Percentiles rank a stretch among this genome's conserved stretches.
Evolutionary conservation across 176 grass and related monocot species (phyloP).

Genomic region (Areca catechu): DNA sequence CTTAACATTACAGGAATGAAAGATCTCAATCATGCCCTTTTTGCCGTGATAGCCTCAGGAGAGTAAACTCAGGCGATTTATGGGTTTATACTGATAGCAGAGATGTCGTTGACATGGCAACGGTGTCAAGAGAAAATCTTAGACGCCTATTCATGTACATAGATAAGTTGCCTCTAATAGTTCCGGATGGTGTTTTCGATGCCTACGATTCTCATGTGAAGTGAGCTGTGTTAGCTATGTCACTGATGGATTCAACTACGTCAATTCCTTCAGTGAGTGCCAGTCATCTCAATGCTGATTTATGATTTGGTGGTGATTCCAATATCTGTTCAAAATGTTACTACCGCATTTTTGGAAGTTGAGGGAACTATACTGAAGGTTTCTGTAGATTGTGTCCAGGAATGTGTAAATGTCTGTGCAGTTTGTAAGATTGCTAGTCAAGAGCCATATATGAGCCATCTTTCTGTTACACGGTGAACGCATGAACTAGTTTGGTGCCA

Average conservation of each 20-base stretch:
- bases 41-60: conserved; percentile 61
- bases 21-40: conserved; percentile 68
- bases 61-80: conserved; percentile 40
- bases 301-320: neutral
- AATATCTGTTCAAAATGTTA: no score
- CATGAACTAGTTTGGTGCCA: no score
- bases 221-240: conserved; percentile 3
- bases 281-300: neutral
- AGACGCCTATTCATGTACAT: conserved; percentile 71
- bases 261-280: conserved; percentile 2
- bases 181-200: conserved; percentile 57
- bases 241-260: no score
- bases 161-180: conserved; percentile 63
- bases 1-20: conserved; percentile 34
- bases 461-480: no score
- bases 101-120: conserved; percentile 58
- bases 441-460: no score
- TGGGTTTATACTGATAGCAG: conserved; percentile 49
- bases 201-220: conserved; percentile 56
- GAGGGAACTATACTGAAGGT: neutral
- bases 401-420: no score
- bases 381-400: neutral
- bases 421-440: no score
- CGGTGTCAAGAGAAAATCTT: conserved; percentile 45
- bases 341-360: neutral